Conservation (phyloP, 257 asterid species). For the Forsythia suspensa region DNA sequence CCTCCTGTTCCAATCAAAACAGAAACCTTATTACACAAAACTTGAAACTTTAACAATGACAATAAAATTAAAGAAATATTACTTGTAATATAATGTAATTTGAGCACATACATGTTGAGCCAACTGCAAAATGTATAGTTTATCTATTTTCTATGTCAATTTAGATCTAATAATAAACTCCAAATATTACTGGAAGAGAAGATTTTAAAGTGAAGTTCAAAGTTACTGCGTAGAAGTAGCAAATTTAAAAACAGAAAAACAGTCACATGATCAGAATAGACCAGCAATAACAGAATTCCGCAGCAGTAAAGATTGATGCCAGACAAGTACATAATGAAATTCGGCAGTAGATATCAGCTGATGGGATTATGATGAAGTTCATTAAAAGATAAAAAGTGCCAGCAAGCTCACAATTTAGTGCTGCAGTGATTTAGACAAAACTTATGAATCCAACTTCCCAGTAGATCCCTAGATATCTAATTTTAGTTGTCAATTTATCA, state of each 20-base stretch:
- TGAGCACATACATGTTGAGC: neutral
- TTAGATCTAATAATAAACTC: neutral
- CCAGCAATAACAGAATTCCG: neutral
- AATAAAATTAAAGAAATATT: neutral
- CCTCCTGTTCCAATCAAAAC: constrained; percentile 51
- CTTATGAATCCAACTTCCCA: neutral
- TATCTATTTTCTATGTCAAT: neutral
- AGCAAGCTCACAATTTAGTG: neutral
- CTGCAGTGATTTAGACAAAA: neutral
- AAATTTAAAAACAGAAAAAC: neutral
- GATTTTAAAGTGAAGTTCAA: neutral
- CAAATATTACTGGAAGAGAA: neutral
- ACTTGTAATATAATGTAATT: neutral
- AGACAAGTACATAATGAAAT: neutral
- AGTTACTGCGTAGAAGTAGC: neutral
- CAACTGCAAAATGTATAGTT: neutral
- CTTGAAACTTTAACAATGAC: neutral
- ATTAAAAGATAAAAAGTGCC: neutral
- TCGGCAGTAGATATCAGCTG: neutral
- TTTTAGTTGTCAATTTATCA: neutral
- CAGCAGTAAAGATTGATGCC: neutral
- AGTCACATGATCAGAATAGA: neutral
- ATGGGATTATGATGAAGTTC: neutral
- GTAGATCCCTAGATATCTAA: neutral
- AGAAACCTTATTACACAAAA: neutral